A percentile compares a stretch with the other conserved stretches of the same genome.
Conservation (phyloP, 495 filamentous ascomycete species). For the Rostrohypoxylon terebratum region DNA sequence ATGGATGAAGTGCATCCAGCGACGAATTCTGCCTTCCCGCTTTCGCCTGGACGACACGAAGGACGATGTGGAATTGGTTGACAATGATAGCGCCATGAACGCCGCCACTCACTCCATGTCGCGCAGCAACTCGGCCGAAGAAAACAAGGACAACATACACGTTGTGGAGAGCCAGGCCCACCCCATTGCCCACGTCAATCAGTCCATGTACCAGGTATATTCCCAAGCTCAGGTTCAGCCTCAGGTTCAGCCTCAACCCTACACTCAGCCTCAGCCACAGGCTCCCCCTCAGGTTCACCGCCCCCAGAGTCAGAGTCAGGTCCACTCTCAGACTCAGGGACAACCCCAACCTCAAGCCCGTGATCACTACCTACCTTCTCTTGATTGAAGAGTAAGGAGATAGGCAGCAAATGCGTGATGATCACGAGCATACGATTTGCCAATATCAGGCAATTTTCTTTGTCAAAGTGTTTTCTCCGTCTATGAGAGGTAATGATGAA, state of each 20-base stretch:
- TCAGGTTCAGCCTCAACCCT: not conserved
- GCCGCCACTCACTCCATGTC: slow-evolving; percentile 44
- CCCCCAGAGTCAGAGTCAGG: not conserved
- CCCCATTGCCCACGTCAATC: not conserved
- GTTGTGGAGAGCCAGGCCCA: slow-evolving; percentile 12
- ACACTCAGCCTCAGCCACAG: slow-evolving; percentile 13
- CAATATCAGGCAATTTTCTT: slow-evolving; percentile 9
- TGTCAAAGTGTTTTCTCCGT: slow-evolving; percentile 11
- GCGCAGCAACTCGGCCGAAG: slow-evolving; percentile 47
- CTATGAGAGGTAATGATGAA: slow-evolving; percentile 3
- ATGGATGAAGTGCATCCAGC: slow-evolving; percentile 40
- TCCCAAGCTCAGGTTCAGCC: not conserved
- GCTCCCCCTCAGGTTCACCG: not conserved
- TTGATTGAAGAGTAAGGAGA: slow-evolving; percentile 34
- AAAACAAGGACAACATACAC: slow-evolving; percentile 40
- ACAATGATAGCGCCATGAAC: slow-evolving; percentile 49
- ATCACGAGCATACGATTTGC: not conserved
- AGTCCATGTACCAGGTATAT: not conserved
- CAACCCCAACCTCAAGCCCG: not conserved
- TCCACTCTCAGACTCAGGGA: not conserved
- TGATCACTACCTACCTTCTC: slow-evolving; percentile 43
- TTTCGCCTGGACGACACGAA: slow-evolving; percentile 36
- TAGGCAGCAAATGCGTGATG: not conserved
- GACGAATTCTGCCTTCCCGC: slow-evolving; percentile 29
- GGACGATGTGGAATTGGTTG: slow-evolving; percentile 47